Conservation (phyloP, 164 flowering plant species). For the Brasenia schreberi region DNA sequence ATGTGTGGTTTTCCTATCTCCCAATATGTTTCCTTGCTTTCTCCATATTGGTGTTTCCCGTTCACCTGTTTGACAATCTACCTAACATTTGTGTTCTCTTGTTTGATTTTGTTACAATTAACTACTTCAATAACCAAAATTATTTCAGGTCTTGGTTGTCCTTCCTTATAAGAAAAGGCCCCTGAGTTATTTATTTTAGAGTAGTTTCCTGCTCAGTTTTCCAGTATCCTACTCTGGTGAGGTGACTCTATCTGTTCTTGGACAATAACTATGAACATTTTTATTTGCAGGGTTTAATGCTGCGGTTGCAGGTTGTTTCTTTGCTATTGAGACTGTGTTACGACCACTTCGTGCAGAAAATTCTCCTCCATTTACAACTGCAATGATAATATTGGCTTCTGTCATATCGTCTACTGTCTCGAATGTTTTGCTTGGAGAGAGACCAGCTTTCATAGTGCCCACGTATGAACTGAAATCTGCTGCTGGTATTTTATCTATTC, state of each 20-base stretch:
- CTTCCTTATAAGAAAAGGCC: too few species aligned
- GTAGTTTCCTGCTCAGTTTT: too few species aligned
- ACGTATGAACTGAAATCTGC: constrained; percentile 96
- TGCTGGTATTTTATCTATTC: constrained; percentile 66
- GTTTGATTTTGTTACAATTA: too few species aligned
- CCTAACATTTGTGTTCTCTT: too few species aligned
- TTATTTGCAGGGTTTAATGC: constrained; percentile 82
- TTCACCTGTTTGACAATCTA: too few species aligned
- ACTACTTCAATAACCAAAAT: too few species aligned
- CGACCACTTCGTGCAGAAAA: constrained; percentile 98
- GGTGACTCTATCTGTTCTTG: background rate
- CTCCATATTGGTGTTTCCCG: too few species aligned
- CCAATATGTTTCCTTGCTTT: too few species aligned
- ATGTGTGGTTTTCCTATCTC: too few species aligned
- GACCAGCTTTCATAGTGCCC: constrained; percentile 96
- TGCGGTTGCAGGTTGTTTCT: constrained; percentile 97
- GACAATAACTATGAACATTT: background rate
- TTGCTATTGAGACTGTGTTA: constrained; percentile 93
- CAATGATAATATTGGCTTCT: constrained; percentile 96
- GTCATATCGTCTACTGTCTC: constrained; percentile 96
- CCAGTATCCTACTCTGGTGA: background rate
- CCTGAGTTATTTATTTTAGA: too few species aligned
- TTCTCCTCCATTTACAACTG: constrained; percentile 97
- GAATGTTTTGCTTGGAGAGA: constrained; percentile 78
- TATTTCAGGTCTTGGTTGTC: too few species aligned